Conservation (phyloP, 192 early-diverging fungal genomes). For the Entomortierella chlamydospora region DNA sequence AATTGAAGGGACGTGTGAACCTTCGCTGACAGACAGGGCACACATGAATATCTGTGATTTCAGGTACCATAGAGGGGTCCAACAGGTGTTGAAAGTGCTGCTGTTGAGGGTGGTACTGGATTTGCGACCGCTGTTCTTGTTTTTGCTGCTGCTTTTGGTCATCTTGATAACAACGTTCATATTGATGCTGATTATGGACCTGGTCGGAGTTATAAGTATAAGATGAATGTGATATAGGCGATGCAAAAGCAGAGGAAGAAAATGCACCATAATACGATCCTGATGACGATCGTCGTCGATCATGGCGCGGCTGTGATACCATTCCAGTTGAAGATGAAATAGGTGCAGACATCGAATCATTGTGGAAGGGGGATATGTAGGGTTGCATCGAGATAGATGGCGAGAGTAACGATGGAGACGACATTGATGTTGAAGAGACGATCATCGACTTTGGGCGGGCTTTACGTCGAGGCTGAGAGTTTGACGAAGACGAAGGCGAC, state of each 20-base stretch:
- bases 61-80: constrained; percentile 32
- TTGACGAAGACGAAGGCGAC: neutral
- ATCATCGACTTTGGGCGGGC: constrained; percentile 35
- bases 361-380: constrained; percentile 21
- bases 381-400: constrained; percentile 8
- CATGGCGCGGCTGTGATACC: neutral
- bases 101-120: constrained; percentile 20
- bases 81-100: constrained; percentile 38
- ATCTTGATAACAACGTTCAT: neutral
- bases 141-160: neutral
- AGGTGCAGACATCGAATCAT: constrained; percentile 9
- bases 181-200: neutral
- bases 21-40: constrained; percentile 47
- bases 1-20: constrained; percentile 80
- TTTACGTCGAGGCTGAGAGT: neutral
- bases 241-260: neutral
- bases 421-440: constrained; percentile 7
- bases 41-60: constrained; percentile 46
- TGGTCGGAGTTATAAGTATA: constrained; percentile 17
- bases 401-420: neutral
- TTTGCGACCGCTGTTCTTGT: neutral
- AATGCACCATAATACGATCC: constrained; percentile 1
- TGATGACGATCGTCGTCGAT: constrained; percentile 24
- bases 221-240: neutral
- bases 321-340: neutral